Percentiles rank a stretch among this genome's conserved stretches.
Evolutionary conservation across 306 rosid genomes (phyloP).

Genomic region (Carpinus fangiana): DNA sequence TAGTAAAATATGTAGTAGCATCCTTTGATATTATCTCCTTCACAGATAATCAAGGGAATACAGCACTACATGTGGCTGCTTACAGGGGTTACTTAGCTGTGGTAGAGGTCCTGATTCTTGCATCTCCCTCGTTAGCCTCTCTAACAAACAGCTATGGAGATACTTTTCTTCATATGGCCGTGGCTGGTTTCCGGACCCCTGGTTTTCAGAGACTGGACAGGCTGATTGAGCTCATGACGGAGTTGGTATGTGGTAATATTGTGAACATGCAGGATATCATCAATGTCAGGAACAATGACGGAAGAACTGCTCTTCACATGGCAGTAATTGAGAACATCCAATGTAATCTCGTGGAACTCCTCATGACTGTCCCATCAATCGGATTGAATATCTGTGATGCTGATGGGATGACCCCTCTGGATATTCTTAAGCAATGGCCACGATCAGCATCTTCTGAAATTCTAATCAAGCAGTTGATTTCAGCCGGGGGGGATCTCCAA

Average conservation of each 20-base stretch:
- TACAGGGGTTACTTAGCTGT: constrained; percentile 67
- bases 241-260: constrained; percentile 41
- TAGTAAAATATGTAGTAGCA: constrained; percentile 64
- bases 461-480: constrained; percentile 63
- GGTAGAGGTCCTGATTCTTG: constrained; percentile 54
- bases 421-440: constrained; percentile 65
- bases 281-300: constrained; percentile 71
- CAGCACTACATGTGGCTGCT: constrained; percentile 76
- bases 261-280: constrained; percentile 44
- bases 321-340: constrained; percentile 61
- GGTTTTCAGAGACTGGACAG: constrained; percentile 78
- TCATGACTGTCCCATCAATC: constrained; percentile 65
- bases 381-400: constrained; percentile 60
- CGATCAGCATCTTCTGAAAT: constrained; percentile 65
- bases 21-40: constrained; percentile 56
- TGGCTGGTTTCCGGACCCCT: constrained; percentile 81
- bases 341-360: constrained; percentile 61
- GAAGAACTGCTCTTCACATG: constrained; percentile 83
- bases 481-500: constrained; percentile 70
- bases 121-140: constrained; percentile 51
- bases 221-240: constrained; percentile 70
- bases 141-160: constrained; percentile 67
- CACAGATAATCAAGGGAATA: constrained; percentile 75
- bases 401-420: constrained; percentile 79
- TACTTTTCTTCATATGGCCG: constrained; percentile 85